Evolutionary conservation across 192 early-diverging fungal species (phyloP).

Genomic region (Borealophlyctis nickersoniae): DNA sequence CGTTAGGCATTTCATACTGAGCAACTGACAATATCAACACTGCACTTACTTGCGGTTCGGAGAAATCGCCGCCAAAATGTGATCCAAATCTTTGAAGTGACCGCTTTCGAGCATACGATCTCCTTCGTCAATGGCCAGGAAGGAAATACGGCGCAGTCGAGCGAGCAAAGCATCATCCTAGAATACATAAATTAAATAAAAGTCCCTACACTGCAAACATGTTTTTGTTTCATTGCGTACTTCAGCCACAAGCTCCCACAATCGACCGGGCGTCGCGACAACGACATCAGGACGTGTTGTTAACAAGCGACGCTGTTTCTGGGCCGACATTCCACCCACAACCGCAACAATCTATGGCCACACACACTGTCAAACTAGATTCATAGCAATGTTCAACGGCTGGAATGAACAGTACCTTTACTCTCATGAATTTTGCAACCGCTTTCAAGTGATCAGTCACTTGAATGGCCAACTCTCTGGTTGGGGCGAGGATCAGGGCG

Average conservation of each 20-base stretch:
- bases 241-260: slow-evolving; percentile 57
- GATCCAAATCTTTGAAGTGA: slow-evolving; percentile 80
- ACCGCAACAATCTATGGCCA: slow-evolving; percentile 64
- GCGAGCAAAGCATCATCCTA: slow-evolving; percentile 57
- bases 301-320: slow-evolving; percentile 84
- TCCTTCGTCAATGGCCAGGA: slow-evolving; percentile 92
- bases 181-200: too few relatives aligned
- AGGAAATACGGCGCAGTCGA: slow-evolving; percentile 50
- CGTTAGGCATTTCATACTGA: too few relatives aligned
- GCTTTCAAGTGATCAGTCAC: slow-evolving; percentile 76
- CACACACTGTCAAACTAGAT: too few relatives aligned
- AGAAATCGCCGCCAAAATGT: slow-evolving; percentile 54
- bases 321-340: slow-evolving; percentile 91
- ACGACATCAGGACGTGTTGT: slow-evolving; percentile 73
- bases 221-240: too few relatives aligned
- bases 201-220: too few relatives aligned
- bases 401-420: slow-evolving; percentile 22
- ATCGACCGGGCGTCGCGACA: slow-evolving; percentile 92
- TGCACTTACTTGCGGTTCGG: not conserved
- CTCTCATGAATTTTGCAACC: slow-evolving; percentile 27
- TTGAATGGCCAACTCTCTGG: slow-evolving; percentile 94
- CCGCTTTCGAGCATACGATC: slow-evolving; percentile 93
- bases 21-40: not conserved
- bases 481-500: slow-evolving; percentile 85
- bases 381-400: too few relatives aligned